phyloP scores from a whole-genome alignment of 2,329 filamentous ascomycete species.

The Pezicula neosporulosa region DNA sequence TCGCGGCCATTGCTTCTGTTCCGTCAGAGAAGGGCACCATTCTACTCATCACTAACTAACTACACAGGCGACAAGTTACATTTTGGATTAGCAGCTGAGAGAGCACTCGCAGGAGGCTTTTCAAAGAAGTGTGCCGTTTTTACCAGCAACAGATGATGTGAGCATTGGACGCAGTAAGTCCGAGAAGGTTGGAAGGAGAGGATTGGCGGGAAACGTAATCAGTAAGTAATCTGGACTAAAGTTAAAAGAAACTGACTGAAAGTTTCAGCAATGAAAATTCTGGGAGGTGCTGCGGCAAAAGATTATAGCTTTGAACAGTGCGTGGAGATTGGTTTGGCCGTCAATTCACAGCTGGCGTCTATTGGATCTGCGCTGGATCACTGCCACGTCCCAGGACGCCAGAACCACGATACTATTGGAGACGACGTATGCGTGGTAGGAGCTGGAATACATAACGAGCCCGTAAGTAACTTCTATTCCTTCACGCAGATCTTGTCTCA shows the following conservation, averaged over 20 bases:
- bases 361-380: slow-evolving; percentile 48
- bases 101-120: slow-evolving; percentile 43
- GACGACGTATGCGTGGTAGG: slow-evolving; percentile 57
- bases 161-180: slow-evolving; percentile 55
- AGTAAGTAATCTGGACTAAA: slow-evolving; percentile 20
- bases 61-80: slow-evolving; percentile 41
- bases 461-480: slow-evolving; percentile 32
- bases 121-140: slow-evolving; percentile 37
- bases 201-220: slow-evolving; percentile 58
- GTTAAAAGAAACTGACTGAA: background rate
- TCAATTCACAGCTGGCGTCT: slow-evolving; percentile 35
- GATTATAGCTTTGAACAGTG: slow-evolving; percentile 19
- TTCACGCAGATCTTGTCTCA: background rate
- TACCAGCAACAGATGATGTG: slow-evolving; percentile 63
- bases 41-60: slow-evolving; percentile 62
- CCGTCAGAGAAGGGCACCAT: slow-evolving; percentile 54
- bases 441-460: slow-evolving; percentile 66
- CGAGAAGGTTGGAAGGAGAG: slow-evolving; percentile 54
- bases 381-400: slow-evolving; percentile 47
- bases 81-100: slow-evolving; percentile 37
- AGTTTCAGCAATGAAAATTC: slow-evolving; percentile 33
- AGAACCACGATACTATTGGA: slow-evolving; percentile 44
- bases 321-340: slow-evolving; percentile 23
- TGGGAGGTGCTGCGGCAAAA: slow-evolving; percentile 22
- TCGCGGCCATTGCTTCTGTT: slow-evolving; percentile 52